These are phyloP conservation scores for Solanum hybrid DNA, from an alignment of 305 asterid genomes.

Conservation along the genomic window DNA sequence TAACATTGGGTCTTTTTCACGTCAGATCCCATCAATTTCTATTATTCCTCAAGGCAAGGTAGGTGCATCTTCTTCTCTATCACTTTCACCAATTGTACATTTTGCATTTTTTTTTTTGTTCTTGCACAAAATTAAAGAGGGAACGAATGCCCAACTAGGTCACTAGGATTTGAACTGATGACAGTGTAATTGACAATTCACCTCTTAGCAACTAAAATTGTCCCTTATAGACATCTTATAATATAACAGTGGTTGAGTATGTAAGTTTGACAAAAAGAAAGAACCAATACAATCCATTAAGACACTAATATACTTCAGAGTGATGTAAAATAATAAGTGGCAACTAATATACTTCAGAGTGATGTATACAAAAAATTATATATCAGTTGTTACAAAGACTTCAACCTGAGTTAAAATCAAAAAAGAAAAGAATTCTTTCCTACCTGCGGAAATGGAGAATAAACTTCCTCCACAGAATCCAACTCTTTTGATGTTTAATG, in stretches of 20 bases:
- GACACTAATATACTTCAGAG: not conserved
- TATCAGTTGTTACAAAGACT: conserved; percentile 3
- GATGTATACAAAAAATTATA: not conserved
- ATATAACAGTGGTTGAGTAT: not conserved
- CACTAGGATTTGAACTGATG: not conserved
- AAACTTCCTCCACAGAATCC: not conserved
- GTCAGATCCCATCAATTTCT: not conserved
- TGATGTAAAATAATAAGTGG: not conserved
- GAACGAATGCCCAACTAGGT: not conserved
- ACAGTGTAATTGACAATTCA: not conserved
- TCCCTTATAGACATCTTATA: not conserved
- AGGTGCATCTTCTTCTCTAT: not conserved
- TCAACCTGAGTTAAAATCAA: not conserved
- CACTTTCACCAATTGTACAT: not conserved
- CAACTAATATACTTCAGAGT: not conserved
- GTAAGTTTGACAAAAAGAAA: not conserved
- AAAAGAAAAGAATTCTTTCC: not conserved
- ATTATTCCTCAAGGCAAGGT: not conserved
- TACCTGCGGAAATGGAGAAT: conserved; percentile 3
- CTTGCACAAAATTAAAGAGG: not conserved
- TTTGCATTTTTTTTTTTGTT: not conserved
- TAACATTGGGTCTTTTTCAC: not conserved
- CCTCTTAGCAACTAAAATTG: not conserved
- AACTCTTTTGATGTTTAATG: not conserved
- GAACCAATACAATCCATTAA: not conserved